Evolutionary conservation across 306 rosid genomes (phyloP).

Genomic region (Abrus precatorius): DNA sequence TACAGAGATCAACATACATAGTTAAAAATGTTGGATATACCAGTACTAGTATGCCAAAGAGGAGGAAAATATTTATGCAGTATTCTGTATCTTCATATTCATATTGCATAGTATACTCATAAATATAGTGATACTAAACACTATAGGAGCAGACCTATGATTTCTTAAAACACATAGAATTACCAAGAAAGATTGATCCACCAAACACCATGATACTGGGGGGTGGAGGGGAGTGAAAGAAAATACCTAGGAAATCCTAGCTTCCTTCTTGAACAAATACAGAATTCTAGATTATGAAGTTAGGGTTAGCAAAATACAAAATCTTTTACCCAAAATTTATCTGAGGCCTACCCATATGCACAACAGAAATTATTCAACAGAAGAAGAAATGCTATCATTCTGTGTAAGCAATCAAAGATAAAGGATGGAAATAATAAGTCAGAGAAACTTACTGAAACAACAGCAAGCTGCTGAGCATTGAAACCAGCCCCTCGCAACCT

Average conservation of each 20-base stretch:
- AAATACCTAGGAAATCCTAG: background rate
- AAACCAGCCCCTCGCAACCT: slow-evolving; percentile 82
- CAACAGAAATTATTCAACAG: slow-evolving; percentile 5
- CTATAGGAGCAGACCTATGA: slow-evolving; percentile 1
- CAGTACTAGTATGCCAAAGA: slow-evolving; percentile 37
- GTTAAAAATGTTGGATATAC: slow-evolving; percentile 35
- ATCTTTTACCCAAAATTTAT: slow-evolving; percentile 9
- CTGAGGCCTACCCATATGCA: slow-evolving; percentile 16
- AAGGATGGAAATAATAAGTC: slow-evolving; percentile 38
- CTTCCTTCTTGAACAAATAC: background rate
- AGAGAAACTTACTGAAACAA: slow-evolving; percentile 74
- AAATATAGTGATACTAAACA: background rate
- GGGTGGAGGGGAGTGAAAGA: background rate
- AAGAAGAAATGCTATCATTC: background rate
- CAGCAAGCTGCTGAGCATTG: slow-evolving; percentile 85
- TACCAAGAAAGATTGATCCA: slow-evolving; percentile 21
- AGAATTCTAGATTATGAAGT: slow-evolving; percentile 24
- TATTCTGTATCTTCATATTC: slow-evolving; percentile 21
- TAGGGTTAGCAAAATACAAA: slow-evolving; percentile 18
- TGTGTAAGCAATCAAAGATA: slow-evolving; percentile 13
- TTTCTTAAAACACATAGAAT: slow-evolving; percentile 6
- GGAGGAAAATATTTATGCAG: background rate
- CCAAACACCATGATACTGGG: background rate
- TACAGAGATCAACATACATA: slow-evolving; percentile 20
- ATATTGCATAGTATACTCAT: background rate